A percentile compares a stretch with the other conserved stretches of the same genome.
phyloP scores from a whole-genome alignment of 768 basidiomycete species.

The Lanmaoa rubissima region DNA sequence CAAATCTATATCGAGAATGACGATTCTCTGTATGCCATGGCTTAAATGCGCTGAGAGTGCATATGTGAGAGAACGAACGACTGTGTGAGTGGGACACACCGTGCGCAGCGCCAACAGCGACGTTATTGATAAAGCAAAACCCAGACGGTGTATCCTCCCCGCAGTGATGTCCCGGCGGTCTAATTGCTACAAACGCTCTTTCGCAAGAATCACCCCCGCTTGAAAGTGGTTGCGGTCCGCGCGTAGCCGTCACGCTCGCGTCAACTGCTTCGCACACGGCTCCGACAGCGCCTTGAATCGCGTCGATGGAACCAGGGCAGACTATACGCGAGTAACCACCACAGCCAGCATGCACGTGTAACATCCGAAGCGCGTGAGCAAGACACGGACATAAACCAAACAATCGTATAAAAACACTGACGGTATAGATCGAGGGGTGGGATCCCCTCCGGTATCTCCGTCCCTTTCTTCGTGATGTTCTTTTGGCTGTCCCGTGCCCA shows the following conservation, averaged over 20 bases:
- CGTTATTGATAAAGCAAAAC: conserved; percentile 96
- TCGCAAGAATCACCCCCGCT: conserved; percentile 17
- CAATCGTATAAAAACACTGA: conserved; percentile 35
- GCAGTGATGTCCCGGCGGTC: conserved; percentile 95
- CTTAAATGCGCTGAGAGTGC: conserved; percentile 67
- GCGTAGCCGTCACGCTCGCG: conserved; percentile 40
- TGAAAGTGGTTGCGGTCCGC: conserved; percentile 12
- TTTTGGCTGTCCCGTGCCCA: conserved; percentile 61
- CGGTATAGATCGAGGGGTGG: conserved; percentile 83
- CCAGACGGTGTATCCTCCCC: conserved; percentile 87
- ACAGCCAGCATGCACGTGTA: neutral
- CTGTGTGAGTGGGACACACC: conserved; percentile 44
- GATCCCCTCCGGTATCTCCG: conserved; percentile 72
- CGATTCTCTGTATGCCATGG: conserved; percentile 71
- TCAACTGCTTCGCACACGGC: conserved; percentile 91
- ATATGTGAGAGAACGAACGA: neutral
- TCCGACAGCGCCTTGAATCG: conserved; percentile 79
- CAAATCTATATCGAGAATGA: conserved; percentile 82
- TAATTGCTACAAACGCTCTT: conserved; percentile 76
- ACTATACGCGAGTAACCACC: conserved; percentile 42
- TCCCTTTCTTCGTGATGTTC: conserved; percentile 58
- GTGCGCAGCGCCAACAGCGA: conserved; percentile 86
- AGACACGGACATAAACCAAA: neutral
- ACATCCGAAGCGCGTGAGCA: neutral
- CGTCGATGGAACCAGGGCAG: conserved; percentile 71